A percentile compares a stretch with the other conserved stretches of the same genome.
Evolutionary conservation across 345 rosid genomes (phyloP).

Genomic region (thale cress (Arabidopsis thaliana)): DNA sequence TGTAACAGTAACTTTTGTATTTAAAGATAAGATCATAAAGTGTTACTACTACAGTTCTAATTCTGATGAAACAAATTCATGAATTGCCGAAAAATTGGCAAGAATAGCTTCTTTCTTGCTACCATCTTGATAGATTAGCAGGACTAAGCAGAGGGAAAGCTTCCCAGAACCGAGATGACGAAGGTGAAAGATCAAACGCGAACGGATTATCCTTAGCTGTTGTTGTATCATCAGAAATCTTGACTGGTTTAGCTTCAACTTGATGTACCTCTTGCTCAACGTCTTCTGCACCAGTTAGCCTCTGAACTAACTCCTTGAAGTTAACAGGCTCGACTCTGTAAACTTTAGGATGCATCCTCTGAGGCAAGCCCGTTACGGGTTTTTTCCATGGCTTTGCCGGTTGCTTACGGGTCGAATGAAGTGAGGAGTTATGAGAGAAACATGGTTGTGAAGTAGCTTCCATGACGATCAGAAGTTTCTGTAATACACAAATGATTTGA

Average conservation of each 20-base stretch:
- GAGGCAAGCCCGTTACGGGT: conserved; percentile 63
- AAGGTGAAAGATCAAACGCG: conserved; percentile 54
- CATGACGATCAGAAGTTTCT: conserved; percentile 27
- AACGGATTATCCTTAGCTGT: conserved; percentile 39
- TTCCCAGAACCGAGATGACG: conserved; percentile 57
- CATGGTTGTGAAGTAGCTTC: conserved; percentile 44
- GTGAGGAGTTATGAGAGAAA: conserved; percentile 41
- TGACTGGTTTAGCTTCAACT: conserved; percentile 28
- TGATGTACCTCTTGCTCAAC: conserved; percentile 2
- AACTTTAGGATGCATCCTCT: conserved; percentile 63
- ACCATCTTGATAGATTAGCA: conserved; percentile 61
- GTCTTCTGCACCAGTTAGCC: conserved; percentile 67
- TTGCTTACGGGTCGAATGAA: conserved; percentile 62
- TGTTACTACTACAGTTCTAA: background rate
- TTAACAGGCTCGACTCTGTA: conserved; percentile 79
- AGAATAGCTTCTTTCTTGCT: conserved; percentile 39
- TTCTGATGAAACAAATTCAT: background rate
- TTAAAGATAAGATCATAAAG: background rate
- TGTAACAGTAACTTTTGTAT: conserved; percentile 25
- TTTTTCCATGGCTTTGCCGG: conserved; percentile 69
- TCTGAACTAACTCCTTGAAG: conserved; percentile 84
- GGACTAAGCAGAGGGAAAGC: conserved; percentile 65
- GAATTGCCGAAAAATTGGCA: background rate
- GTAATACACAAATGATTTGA: conserved; percentile 15
- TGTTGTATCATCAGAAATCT: conserved; percentile 12